Base-by-base conservation (phyloP, 495 filamentous ascomycete species). In the Sordaria brevicollis region DNA sequence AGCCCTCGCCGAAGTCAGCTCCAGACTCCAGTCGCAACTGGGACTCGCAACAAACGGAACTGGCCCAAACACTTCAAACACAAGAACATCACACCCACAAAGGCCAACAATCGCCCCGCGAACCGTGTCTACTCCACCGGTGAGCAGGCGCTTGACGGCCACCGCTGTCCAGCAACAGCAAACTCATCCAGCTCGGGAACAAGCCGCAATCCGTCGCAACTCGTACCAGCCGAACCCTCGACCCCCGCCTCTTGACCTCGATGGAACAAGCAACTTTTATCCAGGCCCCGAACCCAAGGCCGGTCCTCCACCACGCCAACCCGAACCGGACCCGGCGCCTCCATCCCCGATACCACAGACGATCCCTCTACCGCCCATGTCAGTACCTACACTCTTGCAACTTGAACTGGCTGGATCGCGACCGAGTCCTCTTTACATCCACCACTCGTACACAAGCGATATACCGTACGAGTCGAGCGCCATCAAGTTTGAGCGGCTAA, bases 391-490 rank as follows among this genome's bases (percentile, higher is more conserved):
- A 3, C 91, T 95, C 74, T 83, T 97, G 13, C 92, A 97, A 74
- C 87, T 97, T 11, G 93, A 97, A 75, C 83, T 97, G 31, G 90
- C 93, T 1, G 91, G 91, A 2, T 87, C 91, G 54, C 84, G 88
- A 34, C 93, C 93, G 4, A 95, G 92, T 62, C 92, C 93, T 2
- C 79, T 96, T 67, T 97, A 96, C 74, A 96, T 97, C 65, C 89
- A 96, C 76, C 89, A 90, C 69, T 88, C 92, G 2, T 85, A 89
- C 31, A 86, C 83, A 65, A 74, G 71, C 62, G 93, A 97, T 69
- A 88, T 93, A 65, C 92, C 93, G 0, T 97, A 97, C 79, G 95
- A 99, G 80, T 97, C 95, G 21, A 93, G 92, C n/a, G 89, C 90
- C n/a, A 86, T 97, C 74, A 97, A 97, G 75, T 89, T 98, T 68